Percentiles rank a stretch among this genome's conserved stretches.
These are phyloP conservation scores for Neurospora sp. DNA, from an alignment of 495 filamentous ascomycete genomes.

Conservation along the genomic window DNA sequence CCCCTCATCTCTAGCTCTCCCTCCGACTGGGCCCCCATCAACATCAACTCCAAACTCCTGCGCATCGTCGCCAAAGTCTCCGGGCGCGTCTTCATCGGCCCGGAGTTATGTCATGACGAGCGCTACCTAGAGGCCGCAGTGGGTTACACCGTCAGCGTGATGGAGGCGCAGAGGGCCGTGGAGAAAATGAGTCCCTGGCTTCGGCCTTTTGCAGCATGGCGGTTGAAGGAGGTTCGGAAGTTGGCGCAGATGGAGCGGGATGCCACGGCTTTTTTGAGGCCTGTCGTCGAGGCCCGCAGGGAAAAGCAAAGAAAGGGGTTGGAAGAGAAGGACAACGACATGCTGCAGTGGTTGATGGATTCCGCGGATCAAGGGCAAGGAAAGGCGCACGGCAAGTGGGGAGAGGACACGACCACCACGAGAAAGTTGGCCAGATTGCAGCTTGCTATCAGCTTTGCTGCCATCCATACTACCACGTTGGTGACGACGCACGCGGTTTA, in stretches of 20 bases:
- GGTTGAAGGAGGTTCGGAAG: conserved; percentile 22
- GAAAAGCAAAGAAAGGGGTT: neutral
- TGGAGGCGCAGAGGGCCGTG: conserved; percentile 22
- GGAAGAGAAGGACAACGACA: conserved; percentile 22
- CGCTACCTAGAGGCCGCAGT: conserved; percentile 49
- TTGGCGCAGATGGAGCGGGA: conserved; percentile 16
- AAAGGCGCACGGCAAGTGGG: conserved; percentile 9
- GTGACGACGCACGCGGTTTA: conserved; percentile 19
- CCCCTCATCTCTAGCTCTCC: neutral
- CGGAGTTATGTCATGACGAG: conserved; percentile 39
- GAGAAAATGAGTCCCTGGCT: conserved; percentile 20
- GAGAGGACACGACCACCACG: conserved; percentile 9
- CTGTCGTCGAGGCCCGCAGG: conserved; percentile 18
- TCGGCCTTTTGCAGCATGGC: conserved; percentile 21
- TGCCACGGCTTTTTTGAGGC: conserved; percentile 20
- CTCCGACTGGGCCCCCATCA: conserved; percentile 30
- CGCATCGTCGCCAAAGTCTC: conserved; percentile 47
- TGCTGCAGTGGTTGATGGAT: conserved; percentile 33
- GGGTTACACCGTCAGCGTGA: conserved; percentile 45
- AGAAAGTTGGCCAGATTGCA: conserved; percentile 23
- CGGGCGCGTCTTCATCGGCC: conserved; percentile 48
- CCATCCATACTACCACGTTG: conserved; percentile 34
- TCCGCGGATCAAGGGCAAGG: neutral
- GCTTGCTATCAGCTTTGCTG: conserved; percentile 36
- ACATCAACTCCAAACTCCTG: conserved; percentile 28